These are phyloP conservation scores for Glarea lozoyensis DNA, from an alignment of 495 filamentous ascomycete genomes.

Conservation along the genomic window DNA sequence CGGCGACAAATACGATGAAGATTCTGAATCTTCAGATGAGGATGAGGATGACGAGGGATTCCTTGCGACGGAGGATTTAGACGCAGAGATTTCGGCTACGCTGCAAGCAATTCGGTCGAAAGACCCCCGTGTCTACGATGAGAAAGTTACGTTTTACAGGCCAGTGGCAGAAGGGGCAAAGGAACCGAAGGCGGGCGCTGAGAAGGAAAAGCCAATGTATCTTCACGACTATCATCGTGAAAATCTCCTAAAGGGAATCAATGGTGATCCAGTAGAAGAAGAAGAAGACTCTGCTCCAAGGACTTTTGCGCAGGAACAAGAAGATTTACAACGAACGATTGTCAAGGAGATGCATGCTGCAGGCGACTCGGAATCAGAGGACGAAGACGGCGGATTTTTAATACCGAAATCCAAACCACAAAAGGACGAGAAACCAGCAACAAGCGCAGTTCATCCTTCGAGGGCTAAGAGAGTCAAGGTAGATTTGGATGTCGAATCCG, in stretches of 20 bases:
- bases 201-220: conserved; percentile 76
- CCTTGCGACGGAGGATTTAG: conserved; percentile 70
- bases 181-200: conserved; percentile 21
- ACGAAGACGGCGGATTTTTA: conserved; percentile 67
- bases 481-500: conserved; percentile 59
- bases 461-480: conserved; percentile 29
- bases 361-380: conserved; percentile 34
- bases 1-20: conserved; percentile 38
- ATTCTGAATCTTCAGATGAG: conserved; percentile 52
- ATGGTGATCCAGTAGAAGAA: conserved; percentile 47
- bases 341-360: conserved; percentile 72
- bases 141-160: conserved; percentile 64
- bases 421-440: no score
- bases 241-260: conserved; percentile 61
- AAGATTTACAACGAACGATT: conserved; percentile 64
- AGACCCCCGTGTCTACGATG: conserved; percentile 85
- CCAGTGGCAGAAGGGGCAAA: conserved; percentile 44
- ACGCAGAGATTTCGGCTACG: conserved; percentile 77
- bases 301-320: conserved; percentile 82
- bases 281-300: conserved; percentile 41
- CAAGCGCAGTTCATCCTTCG: conserved; percentile 35
- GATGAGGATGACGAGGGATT: conserved; percentile 86
- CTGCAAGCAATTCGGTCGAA: conserved; percentile 79
- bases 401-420: conserved; percentile 33
- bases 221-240: conserved; percentile 84